Evolutionary conservation across 805 yeast genomes (phyloP), one percentile per base, ranked within the genome.

Genomic region (Teunomyces panamensis): DNA sequence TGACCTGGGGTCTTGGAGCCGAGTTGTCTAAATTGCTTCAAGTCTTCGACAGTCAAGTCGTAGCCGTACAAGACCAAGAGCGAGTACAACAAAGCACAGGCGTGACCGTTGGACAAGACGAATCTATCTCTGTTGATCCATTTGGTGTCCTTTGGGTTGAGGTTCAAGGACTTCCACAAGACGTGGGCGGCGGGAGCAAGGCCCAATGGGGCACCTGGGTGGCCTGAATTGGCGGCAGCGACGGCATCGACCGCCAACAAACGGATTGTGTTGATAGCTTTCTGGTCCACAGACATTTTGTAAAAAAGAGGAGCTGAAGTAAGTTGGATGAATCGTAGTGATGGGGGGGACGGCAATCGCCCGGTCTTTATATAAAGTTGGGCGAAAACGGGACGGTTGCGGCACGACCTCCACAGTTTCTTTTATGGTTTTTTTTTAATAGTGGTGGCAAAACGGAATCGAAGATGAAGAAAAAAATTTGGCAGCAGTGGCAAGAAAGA

Each of bases 121-220:
- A 94, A 94, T 72, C 98, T 83, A 69, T 94, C 98, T 72, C 97
- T 85, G 81, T 88, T 89, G 71, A 88, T 75, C 97, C 96, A 92
- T 51, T 80, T 75, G 55, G 97, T 92, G 80, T 88, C 85, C 74
- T 84, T 80, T 61, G 98, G 96, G 81, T 89, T 89, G 78, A 88
- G 82, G 60, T 74, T 85, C 86, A 91, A 78, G 64, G 81, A 81
- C 69, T 83, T 79, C 83, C 85, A 89, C 55, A 92, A 69, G 48
- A 83, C 85, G 71, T 92, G 97, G 53, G 97, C 96, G 51, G 91
- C 85, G 41, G 97, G 96, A 13, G 99, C 97, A 73, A 92, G 77
- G 55, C 98, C 98, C 81, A 92, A 83, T 62, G 98, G 98, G 46
- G 99, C 98, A 77, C 99, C 99, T 47, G 99, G 99, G 76, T 92